phyloP scores from a whole-genome alignment of 768 basidiomycete genomes.

The Favolaschia claudopus region DNA sequence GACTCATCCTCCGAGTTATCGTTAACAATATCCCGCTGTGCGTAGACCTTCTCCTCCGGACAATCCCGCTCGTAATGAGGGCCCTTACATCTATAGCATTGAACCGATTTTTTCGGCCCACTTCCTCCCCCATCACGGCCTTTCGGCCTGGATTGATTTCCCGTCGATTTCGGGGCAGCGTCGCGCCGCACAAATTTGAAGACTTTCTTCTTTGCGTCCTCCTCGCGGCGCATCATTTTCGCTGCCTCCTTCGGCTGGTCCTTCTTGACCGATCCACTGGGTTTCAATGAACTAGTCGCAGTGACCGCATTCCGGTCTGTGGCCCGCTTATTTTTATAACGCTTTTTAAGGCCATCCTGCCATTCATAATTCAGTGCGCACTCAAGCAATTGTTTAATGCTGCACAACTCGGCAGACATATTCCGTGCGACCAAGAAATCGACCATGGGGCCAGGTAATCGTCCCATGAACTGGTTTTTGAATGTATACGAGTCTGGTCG shows the following conservation, averaged over 20 bases:
- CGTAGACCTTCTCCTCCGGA: background rate
- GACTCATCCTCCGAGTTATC: background rate
- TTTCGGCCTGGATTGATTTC: background rate
- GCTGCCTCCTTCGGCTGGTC: slow-evolving; percentile 45
- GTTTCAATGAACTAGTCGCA: too few relatives aligned
- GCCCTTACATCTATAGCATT: background rate
- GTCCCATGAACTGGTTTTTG: background rate
- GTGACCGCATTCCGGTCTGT: too few relatives aligned
- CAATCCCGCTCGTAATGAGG: background rate
- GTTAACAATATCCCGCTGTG: background rate
- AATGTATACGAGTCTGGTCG: background rate
- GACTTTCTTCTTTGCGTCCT: background rate
- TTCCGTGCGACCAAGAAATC: background rate
- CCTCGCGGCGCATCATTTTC: slow-evolving; percentile 38
- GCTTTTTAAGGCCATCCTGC: background rate
- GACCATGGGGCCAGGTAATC: background rate
- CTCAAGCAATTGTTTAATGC: background rate
- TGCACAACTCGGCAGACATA: background rate
- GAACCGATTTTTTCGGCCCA: background rate
- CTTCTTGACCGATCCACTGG: too few relatives aligned
- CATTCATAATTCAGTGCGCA: background rate
- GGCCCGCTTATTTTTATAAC: slow-evolving; percentile 2
- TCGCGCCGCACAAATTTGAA: background rate
- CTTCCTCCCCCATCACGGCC: slow-evolving; percentile 6
- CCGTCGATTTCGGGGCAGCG: background rate